A percentile compares a stretch with the other conserved stretches of the same genome.
These are phyloP conservation scores for Babesia ovis DNA, from an alignment of 169 alveolate species.

Conservation along the genomic window DNA sequence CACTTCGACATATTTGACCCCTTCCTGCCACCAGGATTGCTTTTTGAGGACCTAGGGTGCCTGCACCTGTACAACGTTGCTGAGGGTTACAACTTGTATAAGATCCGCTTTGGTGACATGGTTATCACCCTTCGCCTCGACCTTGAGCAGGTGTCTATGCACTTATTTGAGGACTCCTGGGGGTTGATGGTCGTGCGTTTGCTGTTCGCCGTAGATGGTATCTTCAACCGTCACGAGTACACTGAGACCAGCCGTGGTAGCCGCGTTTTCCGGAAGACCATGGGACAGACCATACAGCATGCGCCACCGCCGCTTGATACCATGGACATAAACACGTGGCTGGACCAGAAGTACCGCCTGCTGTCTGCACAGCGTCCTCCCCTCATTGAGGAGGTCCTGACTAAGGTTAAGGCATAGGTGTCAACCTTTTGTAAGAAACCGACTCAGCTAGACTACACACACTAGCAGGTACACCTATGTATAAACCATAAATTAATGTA, in stretches of 20 bases:
- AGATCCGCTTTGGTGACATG: slow-evolving; percentile 63
- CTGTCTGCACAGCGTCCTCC: slow-evolving; percentile 39
- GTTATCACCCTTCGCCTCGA: slow-evolving; percentile 57
- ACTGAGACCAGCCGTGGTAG: slow-evolving; percentile 33
- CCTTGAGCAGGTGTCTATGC: slow-evolving; percentile 54
- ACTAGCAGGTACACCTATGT: too few relatives aligned
- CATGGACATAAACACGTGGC: slow-evolving; percentile 33
- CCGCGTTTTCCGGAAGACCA: slow-evolving; percentile 41
- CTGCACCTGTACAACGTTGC: slow-evolving; percentile 41
- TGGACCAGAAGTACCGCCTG: slow-evolving; percentile 45
- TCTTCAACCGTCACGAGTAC: slow-evolving; percentile 53
- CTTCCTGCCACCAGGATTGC: slow-evolving; percentile 49
- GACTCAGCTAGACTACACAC: too few relatives aligned
- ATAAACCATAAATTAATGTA: background rate
- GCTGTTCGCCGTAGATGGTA: slow-evolving; percentile 40
- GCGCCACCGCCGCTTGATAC: slow-evolving; percentile 10
- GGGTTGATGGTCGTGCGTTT: slow-evolving; percentile 54
- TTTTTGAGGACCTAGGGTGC: slow-evolving; percentile 57
- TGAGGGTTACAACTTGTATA: slow-evolving; percentile 37
- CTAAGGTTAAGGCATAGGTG: background rate
- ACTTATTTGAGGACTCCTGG: slow-evolving; percentile 62
- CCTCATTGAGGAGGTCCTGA: slow-evolving; percentile 55
- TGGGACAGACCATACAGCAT: slow-evolving; percentile 40
- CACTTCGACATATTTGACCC: slow-evolving; percentile 59
- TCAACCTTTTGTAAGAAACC: background rate